phyloP scores from a whole-genome alignment of 2,329 filamentous ascomycete genomes.

The Fusarium sp. region DNA sequence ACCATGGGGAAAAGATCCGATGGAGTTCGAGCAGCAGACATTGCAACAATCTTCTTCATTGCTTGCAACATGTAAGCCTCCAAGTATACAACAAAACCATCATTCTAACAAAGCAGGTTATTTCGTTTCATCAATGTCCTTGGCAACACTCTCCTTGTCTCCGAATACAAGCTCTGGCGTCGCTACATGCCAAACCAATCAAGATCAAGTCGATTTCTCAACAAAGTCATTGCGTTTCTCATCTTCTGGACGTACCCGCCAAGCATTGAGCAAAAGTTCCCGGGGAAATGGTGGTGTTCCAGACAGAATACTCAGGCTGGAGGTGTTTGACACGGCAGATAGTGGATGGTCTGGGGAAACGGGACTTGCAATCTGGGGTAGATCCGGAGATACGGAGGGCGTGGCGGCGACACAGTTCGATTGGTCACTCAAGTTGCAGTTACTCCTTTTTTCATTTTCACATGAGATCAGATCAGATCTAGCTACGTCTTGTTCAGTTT shows the following conservation, averaged over 20 bases:
- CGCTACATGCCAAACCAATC: conserved; percentile 50
- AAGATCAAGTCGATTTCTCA: conserved; percentile 39
- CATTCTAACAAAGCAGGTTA: conserved; percentile 43
- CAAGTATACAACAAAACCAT: accelerated
- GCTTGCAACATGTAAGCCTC: conserved; percentile 54
- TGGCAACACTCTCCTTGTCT: conserved; percentile 53
- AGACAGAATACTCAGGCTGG: not conserved
- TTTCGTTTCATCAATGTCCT: conserved; percentile 55
- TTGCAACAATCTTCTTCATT: conserved; percentile 52
- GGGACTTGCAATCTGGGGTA: conserved; percentile 33
- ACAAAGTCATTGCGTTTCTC: conserved; percentile 47
- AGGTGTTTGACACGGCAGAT: not conserved
- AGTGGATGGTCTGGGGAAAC: conserved; percentile 19
- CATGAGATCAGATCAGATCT: not conserved
- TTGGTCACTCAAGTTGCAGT: not conserved
- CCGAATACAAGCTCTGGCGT: conserved; percentile 54
- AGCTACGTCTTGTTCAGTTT: not conserved
- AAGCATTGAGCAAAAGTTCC: conserved; percentile 54
- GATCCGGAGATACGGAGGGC: conserved; percentile 39
- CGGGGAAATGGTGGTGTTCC: conserved; percentile 46
- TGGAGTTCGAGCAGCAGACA: conserved; percentile 30
- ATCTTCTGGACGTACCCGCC: conserved; percentile 59
- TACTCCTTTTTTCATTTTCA: not conserved
- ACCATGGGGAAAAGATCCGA: conserved; percentile 17
- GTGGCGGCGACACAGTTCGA: not conserved